A percentile compares a stretch with the other conserved stretches of the same genome.
Evolutionary conservation across 768 basidiomycete species (phyloP).

Genomic region (Chalciporus chontae): DNA sequence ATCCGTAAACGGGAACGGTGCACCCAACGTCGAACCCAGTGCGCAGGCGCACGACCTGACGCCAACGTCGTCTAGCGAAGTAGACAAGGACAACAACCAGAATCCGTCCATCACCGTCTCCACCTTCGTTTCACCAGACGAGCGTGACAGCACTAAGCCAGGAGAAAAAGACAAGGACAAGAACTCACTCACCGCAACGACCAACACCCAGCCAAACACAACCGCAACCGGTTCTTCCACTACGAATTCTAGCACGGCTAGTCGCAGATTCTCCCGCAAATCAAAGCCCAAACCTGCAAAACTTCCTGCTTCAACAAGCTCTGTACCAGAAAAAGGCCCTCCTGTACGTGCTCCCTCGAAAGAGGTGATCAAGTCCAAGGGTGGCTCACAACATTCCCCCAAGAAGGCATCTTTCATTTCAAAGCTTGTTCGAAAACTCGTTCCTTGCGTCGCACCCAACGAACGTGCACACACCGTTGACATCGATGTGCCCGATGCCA

Average conservation of each 20-base stretch:
- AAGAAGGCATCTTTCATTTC: conserved; percentile 55
- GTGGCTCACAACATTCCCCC: conserved; percentile 32
- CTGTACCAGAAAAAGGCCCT: conserved; percentile 26
- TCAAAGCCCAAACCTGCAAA: conserved; percentile 19
- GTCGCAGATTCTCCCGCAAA: conserved; percentile 32
- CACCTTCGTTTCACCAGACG: conserved; percentile 32
- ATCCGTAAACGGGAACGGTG: conserved; percentile 27
- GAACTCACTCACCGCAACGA: conserved; percentile 43
- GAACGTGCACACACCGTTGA: conserved; percentile 44
- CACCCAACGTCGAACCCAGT: conserved; percentile 16
- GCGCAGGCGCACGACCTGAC: conserved; percentile 29
- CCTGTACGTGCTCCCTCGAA: conserved; percentile 33
- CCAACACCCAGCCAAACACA: conserved; percentile 40
- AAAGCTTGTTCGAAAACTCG: conserved; percentile 55
- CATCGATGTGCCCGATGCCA: conserved; percentile 29
- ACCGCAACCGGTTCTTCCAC: conserved; percentile 22
- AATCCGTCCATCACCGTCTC: conserved; percentile 34
- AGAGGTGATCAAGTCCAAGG: conserved; percentile 33
- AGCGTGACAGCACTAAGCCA: conserved; percentile 30
- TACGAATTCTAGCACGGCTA: conserved; percentile 14
- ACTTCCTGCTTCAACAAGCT: conserved; percentile 13
- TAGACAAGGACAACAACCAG: conserved; percentile 35
- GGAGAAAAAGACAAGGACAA: conserved; percentile 43
- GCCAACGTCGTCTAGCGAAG: conserved; percentile 31
- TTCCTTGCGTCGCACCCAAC: conserved; percentile 63